Evolutionary conservation across 1,139 yeast species (phyloP), one percentile per base, ranked within the genome.

Genomic region (Suhomyces terraborum): DNA sequence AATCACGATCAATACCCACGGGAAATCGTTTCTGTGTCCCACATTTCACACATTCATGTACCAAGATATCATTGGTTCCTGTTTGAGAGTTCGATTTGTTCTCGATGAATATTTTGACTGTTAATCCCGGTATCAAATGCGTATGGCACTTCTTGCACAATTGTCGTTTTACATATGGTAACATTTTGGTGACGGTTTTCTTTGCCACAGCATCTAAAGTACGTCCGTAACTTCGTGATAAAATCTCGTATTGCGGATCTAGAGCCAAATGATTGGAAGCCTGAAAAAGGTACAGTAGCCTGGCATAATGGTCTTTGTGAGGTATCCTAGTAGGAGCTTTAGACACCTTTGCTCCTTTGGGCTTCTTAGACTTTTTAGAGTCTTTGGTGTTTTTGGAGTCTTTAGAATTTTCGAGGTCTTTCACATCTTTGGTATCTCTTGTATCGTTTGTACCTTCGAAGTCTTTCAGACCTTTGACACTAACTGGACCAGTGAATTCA

Each of bases 61-160:
- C 56, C 37, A 73, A 52, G 1, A 69, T 60, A 45, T 73, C 76
- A 42, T 56, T 55, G 50, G 48, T 67, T 41, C 42, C 50, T 16
- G 51, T 61, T 62, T 44, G 35, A 1, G 20, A 21, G 34, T 53
- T 59, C 2, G 67, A 55, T 41, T 38, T 6, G 67, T 66, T 64
- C 51, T 63, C 64, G 14, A 66, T 35, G 30, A 57, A 49, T 23
- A 68, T 54, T 6, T 56, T 35, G 53, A 76, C 55, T 6, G 73
- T 67, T 2, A 66, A 39, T 0, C 85, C 85, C 0, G 81, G 77
- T 0, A 75, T 54, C 42, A 75, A 62, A 8, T 75, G 47, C 8
- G 75, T 58, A 40, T 73, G 58, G 56, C 94, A 85, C 19, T 59
- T 61, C 50, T 82, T 84, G 59, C 94, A 85, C 19, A 80, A 52